Evolutionary conservation across 208 protist species (phyloP).

Genomic region (Sergeia podlipaevii): DNA sequence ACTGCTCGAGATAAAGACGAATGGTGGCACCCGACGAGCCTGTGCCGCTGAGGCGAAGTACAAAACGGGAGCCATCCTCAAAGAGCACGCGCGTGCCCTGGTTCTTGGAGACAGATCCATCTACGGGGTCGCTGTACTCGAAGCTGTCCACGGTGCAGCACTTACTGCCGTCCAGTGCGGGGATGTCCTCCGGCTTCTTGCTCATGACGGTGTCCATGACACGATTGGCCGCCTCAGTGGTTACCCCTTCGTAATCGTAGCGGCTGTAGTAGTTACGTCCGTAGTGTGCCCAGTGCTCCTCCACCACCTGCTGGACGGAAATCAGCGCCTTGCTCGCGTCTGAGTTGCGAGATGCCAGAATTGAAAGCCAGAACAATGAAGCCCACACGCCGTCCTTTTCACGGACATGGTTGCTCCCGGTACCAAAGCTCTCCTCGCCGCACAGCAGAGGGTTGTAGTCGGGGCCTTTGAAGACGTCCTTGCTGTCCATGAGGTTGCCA

Average conservation of each 20-base stretch:
- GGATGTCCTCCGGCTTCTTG: slow-evolving; percentile 26
- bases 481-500: slow-evolving; percentile 98
- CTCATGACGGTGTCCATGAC: slow-evolving; percentile 79
- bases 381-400: slow-evolving; percentile 99
- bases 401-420: slow-evolving; percentile 95
- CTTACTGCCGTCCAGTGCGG: slow-evolving; percentile 25
- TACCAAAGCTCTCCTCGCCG: slow-evolving; percentile 99
- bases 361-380: slow-evolving; percentile 93
- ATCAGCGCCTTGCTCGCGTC: slow-evolving; percentile 48
- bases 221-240: slow-evolving; percentile 64
- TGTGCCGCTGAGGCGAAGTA: slow-evolving; percentile 96
- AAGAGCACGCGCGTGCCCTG: slow-evolving; percentile 96
- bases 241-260: slow-evolving; percentile 97
- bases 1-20: slow-evolving; percentile 96
- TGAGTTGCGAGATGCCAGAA: slow-evolving; percentile 81
- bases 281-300: slow-evolving; percentile 93
- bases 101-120: slow-evolving; percentile 81
- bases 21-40: slow-evolving; percentile 95
- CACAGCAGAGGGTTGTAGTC: slow-evolving; percentile 92
- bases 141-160: slow-evolving; percentile 93
- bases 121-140: slow-evolving; percentile 95
- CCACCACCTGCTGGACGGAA: slow-evolving; percentile 87
- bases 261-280: slow-evolving; percentile 97
- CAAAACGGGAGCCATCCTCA: slow-evolving; percentile 93
- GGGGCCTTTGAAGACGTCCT: slow-evolving; percentile 39